Evolutionary conservation across 768 basidiomycete genomes (phyloP).

Genomic region (Lactifluus piperatus): DNA sequence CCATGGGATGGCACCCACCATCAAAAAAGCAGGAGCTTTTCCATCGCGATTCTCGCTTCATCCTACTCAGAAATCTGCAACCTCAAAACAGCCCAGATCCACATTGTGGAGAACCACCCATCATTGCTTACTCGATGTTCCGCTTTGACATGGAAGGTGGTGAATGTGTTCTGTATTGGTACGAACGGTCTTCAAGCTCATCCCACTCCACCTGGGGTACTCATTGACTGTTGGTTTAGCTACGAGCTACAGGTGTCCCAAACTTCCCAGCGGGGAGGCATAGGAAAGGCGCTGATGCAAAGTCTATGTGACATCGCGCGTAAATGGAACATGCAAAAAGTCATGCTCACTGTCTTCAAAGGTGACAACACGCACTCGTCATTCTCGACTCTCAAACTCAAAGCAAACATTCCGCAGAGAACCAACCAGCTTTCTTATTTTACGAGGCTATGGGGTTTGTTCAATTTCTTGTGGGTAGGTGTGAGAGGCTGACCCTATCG

Average conservation of each 20-base stretch:
- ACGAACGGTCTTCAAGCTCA: slow-evolving; percentile 6
- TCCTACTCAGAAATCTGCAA: slow-evolving; percentile 31
- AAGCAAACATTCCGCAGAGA: slow-evolving; percentile 29
- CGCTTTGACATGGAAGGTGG: slow-evolving; percentile 65
- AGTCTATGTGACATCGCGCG: slow-evolving; percentile 42
- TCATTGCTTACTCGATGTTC: slow-evolving; percentile 42
- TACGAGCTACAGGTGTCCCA: slow-evolving; percentile 67
- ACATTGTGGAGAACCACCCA: slow-evolving; percentile 25
- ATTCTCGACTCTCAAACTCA: background rate
- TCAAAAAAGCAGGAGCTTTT: slow-evolving; percentile 56
- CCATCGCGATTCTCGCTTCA: slow-evolving; percentile 47
- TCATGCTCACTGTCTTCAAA: slow-evolving; percentile 71
- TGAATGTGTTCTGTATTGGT: slow-evolving; percentile 67
- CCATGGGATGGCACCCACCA: slow-evolving; percentile 56
- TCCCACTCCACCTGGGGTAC: background rate
- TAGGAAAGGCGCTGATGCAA: slow-evolving; percentile 49
- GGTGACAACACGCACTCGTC: slow-evolving; percentile 31
- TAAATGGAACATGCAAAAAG: slow-evolving; percentile 52
- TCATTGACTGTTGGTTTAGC: slow-evolving; percentile 32
- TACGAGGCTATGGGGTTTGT: slow-evolving; percentile 49
- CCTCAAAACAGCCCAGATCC: slow-evolving; percentile 3
- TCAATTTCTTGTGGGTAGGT: background rate
- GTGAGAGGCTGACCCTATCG: background rate
- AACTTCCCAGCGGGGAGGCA: slow-evolving; percentile 39
- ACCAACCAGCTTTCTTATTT: slow-evolving; percentile 38